phyloP scores from a whole-genome alignment of 306 rosid genomes.

The Pyrus communis region DNA sequence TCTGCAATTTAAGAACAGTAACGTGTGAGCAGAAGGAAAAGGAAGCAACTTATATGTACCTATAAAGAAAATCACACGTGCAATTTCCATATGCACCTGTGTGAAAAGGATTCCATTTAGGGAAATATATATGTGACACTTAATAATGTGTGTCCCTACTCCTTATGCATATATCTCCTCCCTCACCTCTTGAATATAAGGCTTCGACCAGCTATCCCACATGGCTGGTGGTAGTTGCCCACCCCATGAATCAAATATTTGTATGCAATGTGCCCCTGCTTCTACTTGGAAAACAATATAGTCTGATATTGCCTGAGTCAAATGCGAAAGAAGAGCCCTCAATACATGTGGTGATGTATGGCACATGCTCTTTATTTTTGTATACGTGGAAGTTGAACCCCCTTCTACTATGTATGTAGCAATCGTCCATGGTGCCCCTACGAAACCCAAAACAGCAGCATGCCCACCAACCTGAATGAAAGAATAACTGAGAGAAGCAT shows the following conservation, averaged over 20 bases:
- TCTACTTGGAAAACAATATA: conserved; percentile 79
- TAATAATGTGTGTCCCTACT: too few species aligned
- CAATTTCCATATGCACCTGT: neutral
- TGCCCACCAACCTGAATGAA: conserved; percentile 61
- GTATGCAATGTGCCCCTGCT: conserved; percentile 96
- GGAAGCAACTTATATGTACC: neutral
- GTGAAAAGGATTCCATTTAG: neutral
- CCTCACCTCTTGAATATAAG: conserved; percentile 79
- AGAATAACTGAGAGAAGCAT: neutral
- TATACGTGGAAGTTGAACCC: conserved; percentile 80
- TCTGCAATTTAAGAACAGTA: conserved; percentile 41
- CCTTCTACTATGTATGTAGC: conserved; percentile 98
- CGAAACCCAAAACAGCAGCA: conserved; percentile 96
- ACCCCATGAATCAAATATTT: conserved; percentile 99
- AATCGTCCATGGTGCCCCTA: conserved; percentile 98
- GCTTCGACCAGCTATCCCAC: conserved; percentile 99
- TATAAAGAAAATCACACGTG: neutral
- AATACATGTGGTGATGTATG: conserved; percentile 83
- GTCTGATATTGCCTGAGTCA: conserved; percentile 77
- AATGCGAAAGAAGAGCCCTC: conserved; percentile 79
- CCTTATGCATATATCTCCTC: neutral
- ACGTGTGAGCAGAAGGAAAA: neutral
- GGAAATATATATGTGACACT: neutral
- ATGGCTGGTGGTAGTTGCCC: conserved; percentile 87
- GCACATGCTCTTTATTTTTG: conserved; percentile 90